Conservation (phyloP, 1,284 basidiomycete species). For the Ganoderma lucidum region DNA sequence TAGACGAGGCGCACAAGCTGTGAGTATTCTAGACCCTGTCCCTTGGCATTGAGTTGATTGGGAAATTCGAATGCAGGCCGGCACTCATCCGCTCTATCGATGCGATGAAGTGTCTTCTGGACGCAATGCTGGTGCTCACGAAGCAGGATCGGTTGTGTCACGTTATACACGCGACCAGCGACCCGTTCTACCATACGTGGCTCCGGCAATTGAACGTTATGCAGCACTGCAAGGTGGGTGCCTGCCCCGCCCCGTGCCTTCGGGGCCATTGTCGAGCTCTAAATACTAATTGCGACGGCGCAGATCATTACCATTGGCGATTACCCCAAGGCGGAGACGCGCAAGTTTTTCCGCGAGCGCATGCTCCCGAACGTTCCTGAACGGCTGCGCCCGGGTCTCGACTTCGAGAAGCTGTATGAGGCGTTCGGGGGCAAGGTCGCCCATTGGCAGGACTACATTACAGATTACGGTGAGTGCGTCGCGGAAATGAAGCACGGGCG, state of each 20-base stretch:
- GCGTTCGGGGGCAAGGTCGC: slow-evolving; percentile 85
- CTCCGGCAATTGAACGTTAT: slow-evolving; percentile 77
- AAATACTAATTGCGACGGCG: slow-evolving; percentile 16
- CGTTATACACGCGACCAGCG: slow-evolving; percentile 84
- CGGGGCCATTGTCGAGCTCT: neutral
- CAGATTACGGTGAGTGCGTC: slow-evolving; percentile 64
- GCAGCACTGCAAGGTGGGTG: slow-evolving; percentile 77
- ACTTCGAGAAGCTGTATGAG: slow-evolving; percentile 77
- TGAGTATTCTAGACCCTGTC: slow-evolving; percentile 43
- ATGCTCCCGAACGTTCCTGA: slow-evolving; percentile 71
- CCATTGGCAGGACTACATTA: slow-evolving; percentile 81
- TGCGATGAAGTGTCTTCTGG: slow-evolving; percentile 83
- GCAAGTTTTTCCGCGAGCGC: slow-evolving; percentile 67
- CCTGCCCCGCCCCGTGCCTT: neutral
- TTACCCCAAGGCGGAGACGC: slow-evolving; percentile 74
- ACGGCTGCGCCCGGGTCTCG: slow-evolving; percentile 55
- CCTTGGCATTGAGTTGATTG: neutral
- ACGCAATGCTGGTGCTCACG: slow-evolving; percentile 84
- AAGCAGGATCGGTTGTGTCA: slow-evolving; percentile 87
- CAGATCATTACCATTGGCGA: slow-evolving; percentile 83
- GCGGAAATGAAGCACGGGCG: slow-evolving; percentile 2
- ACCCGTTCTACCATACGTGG: slow-evolving; percentile 87
- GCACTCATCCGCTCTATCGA: slow-evolving; percentile 77
- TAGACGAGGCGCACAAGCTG: slow-evolving; percentile 87
- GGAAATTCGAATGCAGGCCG: slow-evolving; percentile 51